These are phyloP conservation scores for Jatropha multifida DNA, from an alignment of 441 rosid species.

Conservation along the genomic window DNA sequence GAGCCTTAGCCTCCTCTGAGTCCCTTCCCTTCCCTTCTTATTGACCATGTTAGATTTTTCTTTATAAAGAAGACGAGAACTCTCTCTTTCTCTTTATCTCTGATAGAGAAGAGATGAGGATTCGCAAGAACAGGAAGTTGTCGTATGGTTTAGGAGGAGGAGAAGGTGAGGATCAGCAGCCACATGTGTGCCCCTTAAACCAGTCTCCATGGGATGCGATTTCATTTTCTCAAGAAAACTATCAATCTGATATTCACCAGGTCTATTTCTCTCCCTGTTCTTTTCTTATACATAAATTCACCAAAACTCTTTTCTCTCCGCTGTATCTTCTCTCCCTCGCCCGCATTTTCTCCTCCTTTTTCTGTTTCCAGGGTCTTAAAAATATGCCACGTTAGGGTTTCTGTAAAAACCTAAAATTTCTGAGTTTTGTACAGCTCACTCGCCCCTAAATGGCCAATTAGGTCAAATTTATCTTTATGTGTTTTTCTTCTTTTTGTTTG, in stretches of 20 bases:
- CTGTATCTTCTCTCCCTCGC: conserved; percentile 13
- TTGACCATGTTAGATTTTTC: not conserved
- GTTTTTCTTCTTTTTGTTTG: not conserved
- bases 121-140: conserved; percentile 67
- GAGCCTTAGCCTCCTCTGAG: too few relatives aligned
- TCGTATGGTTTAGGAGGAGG: conserved; percentile 31
- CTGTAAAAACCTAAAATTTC: conserved; percentile 39
- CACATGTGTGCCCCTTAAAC: conserved; percentile 66
- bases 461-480: conserved; percentile 35
- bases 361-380: conserved; percentile 26
- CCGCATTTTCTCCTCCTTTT: not conserved
- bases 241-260: conserved; percentile 28
- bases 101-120: conserved; percentile 53
- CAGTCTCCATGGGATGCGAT: conserved; percentile 95
- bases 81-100: not conserved
- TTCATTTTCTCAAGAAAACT: conserved; percentile 33
- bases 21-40: not conserved
- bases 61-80: not conserved
- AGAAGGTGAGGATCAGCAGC: conserved; percentile 12
- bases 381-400: conserved; percentile 33
- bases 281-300: conserved; percentile 25
- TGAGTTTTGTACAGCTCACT: conserved; percentile 22
- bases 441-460: conserved; percentile 31
- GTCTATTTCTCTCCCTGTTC: conserved; percentile 25
- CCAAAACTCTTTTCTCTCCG: not conserved